Evolutionary conservation across 2,329 filamentous ascomycete species (phyloP), one percentile per base, ranked within the genome.

Genomic region (Gremmenia infestans): DNA sequence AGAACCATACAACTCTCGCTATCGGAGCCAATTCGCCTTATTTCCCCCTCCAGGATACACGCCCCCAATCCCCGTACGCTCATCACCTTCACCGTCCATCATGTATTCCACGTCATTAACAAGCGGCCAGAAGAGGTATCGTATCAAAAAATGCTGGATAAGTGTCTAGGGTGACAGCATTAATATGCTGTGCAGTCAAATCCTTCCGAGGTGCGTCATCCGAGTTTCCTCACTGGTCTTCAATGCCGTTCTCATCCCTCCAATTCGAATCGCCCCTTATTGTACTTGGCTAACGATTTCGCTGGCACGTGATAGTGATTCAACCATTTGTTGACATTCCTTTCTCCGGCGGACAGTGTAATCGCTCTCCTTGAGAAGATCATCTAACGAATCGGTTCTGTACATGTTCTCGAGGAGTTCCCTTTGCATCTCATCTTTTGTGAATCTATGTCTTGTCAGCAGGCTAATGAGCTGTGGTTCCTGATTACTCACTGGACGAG

Each of bases 301-400:
- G 73, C 86, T 94, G 55, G 94, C 94, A 73, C 89, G 88, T 65
- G 81, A 77, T 69, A 99, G 79, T 54, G 89, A 95, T 75, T 99
- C 94, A 51, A 99, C 94, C 94, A 99, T 99, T 75, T 97, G 91
- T 76, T 95, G 91, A 75, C 94, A 99, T 75, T 99, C 94, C 80
- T 99, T 99, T 72, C 94, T 83, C 73, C 94, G 82, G 68, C 93
- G 85, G 68, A 96, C 81, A 3, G 94, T 99, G 80, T 96, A 97
- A 73, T 99, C 94, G 71, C 90, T 96, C 76, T 99, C 94, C 81
- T 96, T 97, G 63, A 99, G 86, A 63, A 99, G 79, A 60, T 97
- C 92, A 65, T 99, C 94, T 28, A 97, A 81, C 67, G 93, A 89
- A 71, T 89, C 86, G 52, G 85, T 87, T 72, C 91, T 86, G 81